Evolutionary conservation across 2,329 filamentous ascomycete genomes (phyloP).

Genomic region (Hymenoscyphus fructigenus): DNA sequence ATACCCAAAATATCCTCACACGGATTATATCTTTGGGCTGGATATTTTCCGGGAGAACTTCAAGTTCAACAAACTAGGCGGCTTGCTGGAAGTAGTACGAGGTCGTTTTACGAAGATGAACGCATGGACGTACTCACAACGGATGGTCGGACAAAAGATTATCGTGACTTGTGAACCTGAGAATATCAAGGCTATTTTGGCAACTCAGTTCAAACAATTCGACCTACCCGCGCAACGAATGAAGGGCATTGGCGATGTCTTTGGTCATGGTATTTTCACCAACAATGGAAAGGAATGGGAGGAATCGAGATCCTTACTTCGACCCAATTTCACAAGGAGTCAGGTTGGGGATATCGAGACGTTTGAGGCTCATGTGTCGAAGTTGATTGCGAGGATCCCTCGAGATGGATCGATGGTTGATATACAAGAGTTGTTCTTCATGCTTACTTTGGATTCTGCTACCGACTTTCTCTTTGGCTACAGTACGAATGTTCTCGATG

Average conservation of each 20-base stretch:
- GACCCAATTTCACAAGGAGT: slow-evolving; percentile 53
- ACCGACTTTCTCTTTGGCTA: slow-evolving; percentile 64
- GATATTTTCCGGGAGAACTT: slow-evolving; percentile 46
- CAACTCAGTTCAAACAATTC: slow-evolving; percentile 56
- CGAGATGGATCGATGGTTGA: slow-evolving; percentile 54
- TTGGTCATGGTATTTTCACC: slow-evolving; percentile 57
- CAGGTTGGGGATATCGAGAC: slow-evolving; percentile 64
- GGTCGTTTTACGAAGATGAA: slow-evolving; percentile 35
- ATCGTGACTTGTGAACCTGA: slow-evolving; percentile 53
- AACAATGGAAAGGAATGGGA: slow-evolving; percentile 52
- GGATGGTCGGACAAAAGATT: slow-evolving; percentile 35
- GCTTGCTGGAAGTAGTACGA: slow-evolving; percentile 38
- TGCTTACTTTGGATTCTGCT: slow-evolving; percentile 44
- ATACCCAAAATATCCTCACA: slow-evolving; percentile 47
- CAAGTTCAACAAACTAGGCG: slow-evolving; percentile 39
- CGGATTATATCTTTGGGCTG: slow-evolving; percentile 54
- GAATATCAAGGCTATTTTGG: slow-evolving; percentile 57
- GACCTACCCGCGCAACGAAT: slow-evolving; percentile 47
- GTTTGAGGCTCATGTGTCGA: slow-evolving; percentile 66
- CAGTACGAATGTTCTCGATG: slow-evolving; percentile 46
- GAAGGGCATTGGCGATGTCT: slow-evolving; percentile 44
- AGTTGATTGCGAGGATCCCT: slow-evolving; percentile 57
- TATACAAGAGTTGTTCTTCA: slow-evolving; percentile 60
- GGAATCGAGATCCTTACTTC: slow-evolving; percentile 43
- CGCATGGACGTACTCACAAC: slow-evolving; percentile 16